These are phyloP conservation scores for Mortierella sp. DNA, from an alignment of 371 early-diverging fungal genomes.

Conservation along the genomic window DNA sequence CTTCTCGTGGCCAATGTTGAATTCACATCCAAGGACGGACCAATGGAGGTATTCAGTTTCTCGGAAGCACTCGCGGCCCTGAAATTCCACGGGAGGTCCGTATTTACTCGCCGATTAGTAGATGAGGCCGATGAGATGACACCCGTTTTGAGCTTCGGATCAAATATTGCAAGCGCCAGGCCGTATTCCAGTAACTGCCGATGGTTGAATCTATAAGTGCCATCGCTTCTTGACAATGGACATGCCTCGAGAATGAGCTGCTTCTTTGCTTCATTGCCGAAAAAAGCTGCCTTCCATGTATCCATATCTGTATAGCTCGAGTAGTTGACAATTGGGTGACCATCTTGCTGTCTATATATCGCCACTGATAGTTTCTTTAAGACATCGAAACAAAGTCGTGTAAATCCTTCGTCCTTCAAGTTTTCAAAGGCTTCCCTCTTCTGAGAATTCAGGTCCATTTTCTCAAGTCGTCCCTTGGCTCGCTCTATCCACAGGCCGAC, in stretches of 20 bases:
- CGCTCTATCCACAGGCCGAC: slow-evolving; percentile 4
- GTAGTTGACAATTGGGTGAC: not conserved
- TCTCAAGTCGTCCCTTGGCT: not conserved
- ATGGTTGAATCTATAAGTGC: too few relatives aligned
- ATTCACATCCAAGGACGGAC: too few relatives aligned
- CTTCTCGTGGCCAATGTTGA: too few relatives aligned
- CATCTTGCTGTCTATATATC: slow-evolving; percentile 4
- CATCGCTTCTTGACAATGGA: not conserved
- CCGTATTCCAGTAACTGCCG: too few relatives aligned
- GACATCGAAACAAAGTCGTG: not conserved
- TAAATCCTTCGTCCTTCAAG: too few relatives aligned
- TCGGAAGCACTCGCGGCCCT: too few relatives aligned
- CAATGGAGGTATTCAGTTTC: too few relatives aligned
- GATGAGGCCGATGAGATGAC: too few relatives aligned
- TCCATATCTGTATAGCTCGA: not conserved
- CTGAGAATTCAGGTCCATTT: not conserved
- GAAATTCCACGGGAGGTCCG: too few relatives aligned
- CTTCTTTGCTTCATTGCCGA: not conserved
- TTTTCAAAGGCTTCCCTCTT: not conserved
- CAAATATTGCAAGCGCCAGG: too few relatives aligned
- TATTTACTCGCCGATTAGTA: too few relatives aligned
- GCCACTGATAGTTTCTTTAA: slow-evolving; percentile 1
- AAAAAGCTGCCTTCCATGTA: not conserved
- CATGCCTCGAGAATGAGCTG: not conserved
- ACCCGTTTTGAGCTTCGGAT: too few relatives aligned